Percentiles rank a stretch among this genome's conserved stretches.
Conservation (phyloP, 257 asterid species). For the Eucommia ulmoides region DNA sequence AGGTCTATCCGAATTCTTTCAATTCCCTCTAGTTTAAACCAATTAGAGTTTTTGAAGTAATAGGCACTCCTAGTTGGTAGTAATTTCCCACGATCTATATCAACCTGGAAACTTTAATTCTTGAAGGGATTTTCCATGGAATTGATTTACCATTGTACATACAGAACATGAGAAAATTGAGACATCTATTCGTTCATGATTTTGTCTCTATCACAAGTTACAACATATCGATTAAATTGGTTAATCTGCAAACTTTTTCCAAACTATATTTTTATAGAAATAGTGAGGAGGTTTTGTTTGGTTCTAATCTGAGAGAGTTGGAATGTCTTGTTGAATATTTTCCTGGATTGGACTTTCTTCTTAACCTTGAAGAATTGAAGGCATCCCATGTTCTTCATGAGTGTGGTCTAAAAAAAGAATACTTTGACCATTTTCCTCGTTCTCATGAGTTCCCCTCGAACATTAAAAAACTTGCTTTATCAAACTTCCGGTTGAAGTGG, state of each 20-base stretch:
- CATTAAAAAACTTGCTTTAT: constrained; percentile 8
- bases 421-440: background rate
- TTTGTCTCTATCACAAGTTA: too few species aligned
- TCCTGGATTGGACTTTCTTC: background rate
- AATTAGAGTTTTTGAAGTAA: constrained; percentile 1
- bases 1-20: background rate
- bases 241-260: too few species aligned
- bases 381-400: too few species aligned
- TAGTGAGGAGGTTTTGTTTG: too few species aligned
- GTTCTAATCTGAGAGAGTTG: too few species aligned
- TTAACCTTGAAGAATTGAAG: constrained; percentile 3
- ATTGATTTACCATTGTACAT: too few species aligned
- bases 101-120: constrained; percentile 8
- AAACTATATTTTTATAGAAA: too few species aligned
- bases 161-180: background rate
- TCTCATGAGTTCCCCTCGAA: background rate
- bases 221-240: too few species aligned
- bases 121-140: too few species aligned
- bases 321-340: too few species aligned
- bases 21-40: background rate
- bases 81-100: background rate
- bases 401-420: background rate
- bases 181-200: too few species aligned
- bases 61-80: background rate
- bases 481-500: background rate